Conservation (phyloP, 2,329 filamentous ascomycete genomes). For the Torrubiella hemipterigena region DNA sequence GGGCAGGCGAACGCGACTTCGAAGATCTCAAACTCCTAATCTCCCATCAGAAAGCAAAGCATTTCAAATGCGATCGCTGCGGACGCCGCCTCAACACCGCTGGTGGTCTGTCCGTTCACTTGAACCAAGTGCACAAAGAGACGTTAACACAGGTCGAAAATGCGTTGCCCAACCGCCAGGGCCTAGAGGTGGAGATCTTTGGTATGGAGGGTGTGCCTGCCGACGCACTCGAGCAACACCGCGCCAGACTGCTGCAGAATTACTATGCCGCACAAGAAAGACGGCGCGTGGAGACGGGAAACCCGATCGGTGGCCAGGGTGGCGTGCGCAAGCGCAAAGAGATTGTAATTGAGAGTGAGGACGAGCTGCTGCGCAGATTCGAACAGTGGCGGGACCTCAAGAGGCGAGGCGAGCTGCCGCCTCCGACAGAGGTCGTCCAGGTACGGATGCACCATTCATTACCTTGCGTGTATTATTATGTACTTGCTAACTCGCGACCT, state of each 20-base stretch:
- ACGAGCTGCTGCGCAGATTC: conserved; percentile 69
- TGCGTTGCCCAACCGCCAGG: conserved; percentile 74
- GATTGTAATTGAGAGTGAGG: conserved; percentile 59
- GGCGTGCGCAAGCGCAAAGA: conserved; percentile 58
- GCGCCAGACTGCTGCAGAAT: conserved; percentile 72
- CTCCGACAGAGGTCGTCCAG: conserved; percentile 21
- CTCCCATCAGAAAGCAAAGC: conserved; percentile 97
- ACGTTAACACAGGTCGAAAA: conserved; percentile 80
- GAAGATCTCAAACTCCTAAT: conserved; percentile 95
- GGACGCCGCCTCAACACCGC: conserved; percentile 82
- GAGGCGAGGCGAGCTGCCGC: conserved; percentile 39
- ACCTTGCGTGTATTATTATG: too few species aligned
- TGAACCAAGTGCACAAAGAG: conserved; percentile 98
- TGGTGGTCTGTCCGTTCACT: conserved; percentile 88
- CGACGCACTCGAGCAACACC: conserved; percentile 71
- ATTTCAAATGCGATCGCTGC: conserved; percentile 95
- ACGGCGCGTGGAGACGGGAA: conserved; percentile 69
- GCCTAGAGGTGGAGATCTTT: conserved; percentile 89
- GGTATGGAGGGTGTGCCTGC: conserved; percentile 95
- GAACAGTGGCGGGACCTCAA: conserved; percentile 64
- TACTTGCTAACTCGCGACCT: too few species aligned
- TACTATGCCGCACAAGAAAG: conserved; percentile 81
- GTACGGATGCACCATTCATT: too few species aligned
- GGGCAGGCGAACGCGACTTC: conserved; percentile 76
- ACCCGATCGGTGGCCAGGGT: conserved; percentile 58